These are phyloP conservation scores for Geosmithia putterillii DNA, from an alignment of 2,329 filamentous ascomycete species.

Conservation along the genomic window DNA sequence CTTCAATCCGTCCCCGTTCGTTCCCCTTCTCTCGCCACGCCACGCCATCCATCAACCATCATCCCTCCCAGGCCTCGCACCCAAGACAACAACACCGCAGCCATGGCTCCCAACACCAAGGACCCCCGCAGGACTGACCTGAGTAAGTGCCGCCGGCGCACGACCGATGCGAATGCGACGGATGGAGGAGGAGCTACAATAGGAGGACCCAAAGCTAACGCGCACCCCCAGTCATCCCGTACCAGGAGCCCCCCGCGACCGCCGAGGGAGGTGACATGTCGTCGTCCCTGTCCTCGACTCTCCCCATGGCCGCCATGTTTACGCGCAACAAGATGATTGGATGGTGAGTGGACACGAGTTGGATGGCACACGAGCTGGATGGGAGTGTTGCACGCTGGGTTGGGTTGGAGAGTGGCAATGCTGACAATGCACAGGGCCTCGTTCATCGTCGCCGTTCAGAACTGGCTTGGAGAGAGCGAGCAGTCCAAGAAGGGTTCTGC, in stretches of 20 bases:
- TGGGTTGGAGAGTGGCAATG: not conserved
- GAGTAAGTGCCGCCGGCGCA: conserved; percentile 18
- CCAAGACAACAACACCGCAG: not conserved
- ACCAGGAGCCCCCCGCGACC: conserved; percentile 61
- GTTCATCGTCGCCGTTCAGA: conserved; percentile 62
- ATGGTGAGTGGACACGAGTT: too few species aligned
- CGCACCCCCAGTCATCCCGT: conserved; percentile 62
- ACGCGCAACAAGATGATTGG: conserved; percentile 74
- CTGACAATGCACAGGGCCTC: conserved; percentile 40
- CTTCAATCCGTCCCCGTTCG: not conserved
- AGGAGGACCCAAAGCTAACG: not conserved
- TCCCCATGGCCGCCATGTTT: conserved; percentile 95
- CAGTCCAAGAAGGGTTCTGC: conserved; percentile 49
- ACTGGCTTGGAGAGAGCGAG: conserved; percentile 65
- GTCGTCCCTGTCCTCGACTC: conserved; percentile 59
- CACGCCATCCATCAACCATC: not conserved
- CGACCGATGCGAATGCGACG: not conserved
- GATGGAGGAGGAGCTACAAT: not conserved
- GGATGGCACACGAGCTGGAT: too few species aligned
- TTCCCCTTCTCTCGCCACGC: not conserved
- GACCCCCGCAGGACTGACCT: conserved; percentile 31
- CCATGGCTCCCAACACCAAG: conserved; percentile 11
- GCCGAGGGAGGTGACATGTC: conserved; percentile 56
- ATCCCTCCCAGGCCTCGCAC: too few species aligned
- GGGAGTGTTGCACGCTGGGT: conserved; percentile 4